Conservation (phyloP, 2,329 filamentous ascomycete species). For the Zasmidium angulare region DNA sequence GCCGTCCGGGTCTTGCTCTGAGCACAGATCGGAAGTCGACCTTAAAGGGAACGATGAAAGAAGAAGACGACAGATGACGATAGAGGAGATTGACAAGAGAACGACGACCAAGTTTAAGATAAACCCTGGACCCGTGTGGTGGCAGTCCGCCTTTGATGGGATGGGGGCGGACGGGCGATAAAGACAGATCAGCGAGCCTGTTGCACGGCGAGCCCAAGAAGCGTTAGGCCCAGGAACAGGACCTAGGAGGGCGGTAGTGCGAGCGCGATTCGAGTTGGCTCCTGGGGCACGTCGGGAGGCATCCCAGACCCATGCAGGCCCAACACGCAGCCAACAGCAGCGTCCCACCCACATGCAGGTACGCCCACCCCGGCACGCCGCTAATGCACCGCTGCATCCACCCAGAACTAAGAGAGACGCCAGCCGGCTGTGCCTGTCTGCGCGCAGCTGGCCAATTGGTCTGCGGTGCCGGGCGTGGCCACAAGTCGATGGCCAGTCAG, state of each 20-base stretch:
- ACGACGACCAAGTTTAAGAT: constrained; percentile 28
- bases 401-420: too few relatives aligned
- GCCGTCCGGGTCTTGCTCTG: constrained; percentile 7
- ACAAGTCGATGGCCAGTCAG: too few relatives aligned
- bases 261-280: constrained; percentile 29
- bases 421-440: too few relatives aligned
- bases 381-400: neutral
- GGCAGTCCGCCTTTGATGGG: constrained; percentile 15
- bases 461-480: neutral
- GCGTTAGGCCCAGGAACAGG: constrained; percentile 29
- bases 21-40: constrained; percentile 24
- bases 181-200: constrained; percentile 27
- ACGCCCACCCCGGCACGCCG: constrained; percentile 7
- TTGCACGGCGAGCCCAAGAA: constrained; percentile 11
- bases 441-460: too few relatives aligned
- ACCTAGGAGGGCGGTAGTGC: constrained; percentile 23
- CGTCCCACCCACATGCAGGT: constrained; percentile 3
- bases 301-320: constrained; percentile 21
- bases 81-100: constrained; percentile 22
- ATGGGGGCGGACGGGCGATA: constrained; percentile 23
- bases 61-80: constrained; percentile 28
- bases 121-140: constrained; percentile 30
- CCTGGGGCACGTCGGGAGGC: constrained; percentile 28
- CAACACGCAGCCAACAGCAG: constrained; percentile 8
- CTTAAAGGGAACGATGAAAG: constrained; percentile 24